These are phyloP conservation scores for Citrus unshiu DNA, from an alignment of 345 rosid genomes.

Conservation along the genomic window DNA sequence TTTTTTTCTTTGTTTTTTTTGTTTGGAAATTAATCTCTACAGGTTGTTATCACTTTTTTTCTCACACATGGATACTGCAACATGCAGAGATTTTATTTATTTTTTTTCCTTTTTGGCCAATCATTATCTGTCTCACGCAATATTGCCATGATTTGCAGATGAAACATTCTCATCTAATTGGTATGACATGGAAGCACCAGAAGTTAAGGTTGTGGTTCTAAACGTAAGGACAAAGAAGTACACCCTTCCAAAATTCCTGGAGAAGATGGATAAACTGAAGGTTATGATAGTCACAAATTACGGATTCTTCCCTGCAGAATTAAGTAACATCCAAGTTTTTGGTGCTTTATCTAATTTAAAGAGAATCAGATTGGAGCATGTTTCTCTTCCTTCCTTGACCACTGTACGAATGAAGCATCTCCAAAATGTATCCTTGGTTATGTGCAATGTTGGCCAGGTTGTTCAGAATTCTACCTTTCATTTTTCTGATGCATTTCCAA, in stretches of 20 bases:
- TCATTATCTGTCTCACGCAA: neutral
- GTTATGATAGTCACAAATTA: conserved; percentile 40
- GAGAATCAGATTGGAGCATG: conserved; percentile 53
- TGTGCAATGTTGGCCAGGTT: conserved; percentile 38
- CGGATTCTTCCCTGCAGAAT: conserved; percentile 27
- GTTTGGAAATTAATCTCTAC: conserved; percentile 18
- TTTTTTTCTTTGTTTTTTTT: no score
- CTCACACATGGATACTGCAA: neutral
- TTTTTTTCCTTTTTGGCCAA: neutral
- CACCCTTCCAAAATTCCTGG: conserved; percentile 46
- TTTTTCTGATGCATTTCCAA: conserved; percentile 26
- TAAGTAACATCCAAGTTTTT: conserved; percentile 35
- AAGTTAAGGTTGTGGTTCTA: conserved; percentile 43
- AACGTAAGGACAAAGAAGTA: conserved; percentile 32
- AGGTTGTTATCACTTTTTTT: conserved; percentile 20
- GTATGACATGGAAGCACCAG: conserved; percentile 36
- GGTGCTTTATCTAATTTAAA: conserved; percentile 35
- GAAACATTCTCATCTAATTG: conserved; percentile 40
- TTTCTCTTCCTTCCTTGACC: conserved; percentile 21
- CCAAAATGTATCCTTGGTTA: conserved; percentile 38
- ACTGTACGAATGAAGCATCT: conserved; percentile 24
- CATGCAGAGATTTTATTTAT: neutral
- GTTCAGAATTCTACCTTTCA: conserved; percentile 4
- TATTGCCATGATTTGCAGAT: conserved; percentile 29
- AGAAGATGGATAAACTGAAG: conserved; percentile 40